Evolutionary conservation across 176 grass and related monocot species (phyloP).

Genomic region (Cenchrus americanus): DNA sequence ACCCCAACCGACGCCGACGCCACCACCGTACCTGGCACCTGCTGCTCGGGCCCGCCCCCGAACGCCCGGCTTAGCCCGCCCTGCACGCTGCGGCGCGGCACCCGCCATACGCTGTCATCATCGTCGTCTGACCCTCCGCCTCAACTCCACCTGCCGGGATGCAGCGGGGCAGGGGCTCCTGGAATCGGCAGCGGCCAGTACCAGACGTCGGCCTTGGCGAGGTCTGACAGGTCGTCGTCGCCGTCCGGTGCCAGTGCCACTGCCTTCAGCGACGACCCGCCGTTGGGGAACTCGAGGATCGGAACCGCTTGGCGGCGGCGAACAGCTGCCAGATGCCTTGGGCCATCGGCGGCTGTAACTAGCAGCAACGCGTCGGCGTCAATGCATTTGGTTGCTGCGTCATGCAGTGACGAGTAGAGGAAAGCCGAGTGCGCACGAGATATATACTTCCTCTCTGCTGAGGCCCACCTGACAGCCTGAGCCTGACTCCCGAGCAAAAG

Average conservation of each 20-base stretch:
- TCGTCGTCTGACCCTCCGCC: background rate
- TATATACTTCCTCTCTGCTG: no score
- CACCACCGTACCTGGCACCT: constrained; percentile 37
- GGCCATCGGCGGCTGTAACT: constrained; percentile 43
- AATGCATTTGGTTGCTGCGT: background rate
- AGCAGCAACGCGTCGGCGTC: background rate
- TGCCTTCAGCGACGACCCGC: constrained; percentile 7
- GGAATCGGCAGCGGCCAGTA: background rate
- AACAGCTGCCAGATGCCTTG: constrained; percentile 48
- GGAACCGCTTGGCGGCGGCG: constrained; percentile 58
- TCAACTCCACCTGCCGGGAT: background rate
- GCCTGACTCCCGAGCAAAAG: background rate
- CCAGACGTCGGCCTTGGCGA: constrained; percentile 78
- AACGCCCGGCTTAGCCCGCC: constrained; percentile 55
- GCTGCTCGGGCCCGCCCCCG: constrained; percentile 32
- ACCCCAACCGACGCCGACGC: constrained; percentile 74
- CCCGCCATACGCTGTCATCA: background rate
- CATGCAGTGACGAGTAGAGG: constrained; percentile 17
- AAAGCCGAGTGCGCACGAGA: constrained; percentile 17
- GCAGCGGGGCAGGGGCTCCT: background rate
- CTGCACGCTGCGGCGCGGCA: constrained; percentile 1
- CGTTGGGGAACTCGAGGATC: constrained; percentile 63
- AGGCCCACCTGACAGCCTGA: no score
- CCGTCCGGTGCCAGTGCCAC: constrained; percentile 13
- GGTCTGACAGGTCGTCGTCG: constrained; percentile 61